Evolutionary conservation across 2,329 filamentous ascomycete species (phyloP).

Genomic region (Dothistroma septosporum): DNA sequence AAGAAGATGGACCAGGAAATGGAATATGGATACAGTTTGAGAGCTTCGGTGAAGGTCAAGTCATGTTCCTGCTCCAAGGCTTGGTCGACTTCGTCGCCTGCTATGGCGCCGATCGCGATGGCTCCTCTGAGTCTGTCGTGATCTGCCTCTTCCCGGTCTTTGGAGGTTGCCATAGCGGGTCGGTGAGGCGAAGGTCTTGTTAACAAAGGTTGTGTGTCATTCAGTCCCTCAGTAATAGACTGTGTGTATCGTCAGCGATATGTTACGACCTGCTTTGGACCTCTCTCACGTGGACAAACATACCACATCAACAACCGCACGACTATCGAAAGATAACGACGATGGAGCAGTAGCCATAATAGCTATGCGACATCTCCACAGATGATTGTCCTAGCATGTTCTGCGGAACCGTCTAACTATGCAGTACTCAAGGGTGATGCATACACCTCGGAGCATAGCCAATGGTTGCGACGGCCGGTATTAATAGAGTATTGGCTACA

Average conservation of each 20-base stretch:
- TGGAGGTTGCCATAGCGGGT: background rate
- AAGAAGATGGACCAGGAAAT: slow-evolving; percentile 57
- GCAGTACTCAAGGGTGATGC: background rate
- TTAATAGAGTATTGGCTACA: background rate
- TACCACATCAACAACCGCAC: background rate
- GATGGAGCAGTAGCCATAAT: background rate
- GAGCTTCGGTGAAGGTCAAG: slow-evolving; percentile 31
- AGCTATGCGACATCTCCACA: background rate
- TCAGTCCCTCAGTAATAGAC: background rate
- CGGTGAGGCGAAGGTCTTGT: background rate
- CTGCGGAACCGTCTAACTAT: background rate
- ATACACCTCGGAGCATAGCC: background rate
- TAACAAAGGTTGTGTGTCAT: background rate
- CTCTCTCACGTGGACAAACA: background rate
- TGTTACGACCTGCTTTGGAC: background rate
- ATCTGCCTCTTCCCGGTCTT: background rate
- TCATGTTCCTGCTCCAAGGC: slow-evolving; percentile 29
- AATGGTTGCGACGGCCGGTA: background rate
- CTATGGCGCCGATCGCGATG: slow-evolving; percentile 27
- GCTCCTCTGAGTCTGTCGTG: slow-evolving; percentile 23
- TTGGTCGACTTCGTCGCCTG: slow-evolving; percentile 26
- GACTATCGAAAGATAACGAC: background rate
- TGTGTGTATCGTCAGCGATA: background rate
- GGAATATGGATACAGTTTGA: slow-evolving; percentile 45
- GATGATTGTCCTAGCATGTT: background rate